phyloP scores from a whole-genome alignment of 1,284 basidiomycete species.

The Cryptococcus hybrid region DNA sequence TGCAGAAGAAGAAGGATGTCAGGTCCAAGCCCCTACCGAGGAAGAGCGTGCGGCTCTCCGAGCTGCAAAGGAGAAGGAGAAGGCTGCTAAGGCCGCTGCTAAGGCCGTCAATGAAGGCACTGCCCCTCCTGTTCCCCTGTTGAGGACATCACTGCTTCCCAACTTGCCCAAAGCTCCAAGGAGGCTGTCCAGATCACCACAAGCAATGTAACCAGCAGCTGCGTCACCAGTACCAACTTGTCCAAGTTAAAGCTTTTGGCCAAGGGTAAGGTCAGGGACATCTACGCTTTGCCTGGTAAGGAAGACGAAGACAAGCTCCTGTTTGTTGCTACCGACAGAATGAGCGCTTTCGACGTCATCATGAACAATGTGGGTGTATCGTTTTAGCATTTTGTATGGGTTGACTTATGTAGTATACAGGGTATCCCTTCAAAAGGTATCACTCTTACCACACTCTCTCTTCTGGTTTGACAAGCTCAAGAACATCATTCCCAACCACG shows the following conservation, averaged over 20 bases:
- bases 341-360: conserved; percentile 96
- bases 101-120: conserved; percentile 19
- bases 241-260: conserved; percentile 64
- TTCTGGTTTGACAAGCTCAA: conserved; percentile 92
- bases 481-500: conserved; percentile 79
- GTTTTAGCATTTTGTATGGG: neutral
- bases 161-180: conserved; percentile 5
- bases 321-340: conserved; percentile 94
- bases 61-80: conserved; percentile 44
- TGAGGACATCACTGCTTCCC: conserved; percentile 3
- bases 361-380: conserved; percentile 70
- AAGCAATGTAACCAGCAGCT: conserved; percentile 2
- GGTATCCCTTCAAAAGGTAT: conserved; percentile 93
- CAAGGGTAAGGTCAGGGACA: conserved; percentile 89
- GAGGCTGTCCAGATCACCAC: conserved; percentile 5
- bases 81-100: conserved; percentile 40
- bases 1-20: conserved; percentile 30
- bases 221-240: conserved; percentile 47
- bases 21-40: conserved; percentile 42
- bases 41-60: conserved; percentile 44
- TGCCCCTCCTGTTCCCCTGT: neutral
- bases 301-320: conserved; percentile 63
- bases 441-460: conserved; percentile 81
- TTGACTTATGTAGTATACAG: conserved; percentile 52
- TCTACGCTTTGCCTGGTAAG: conserved; percentile 67